Evolutionary conservation across 176 grass and related monocot genomes (phyloP), one percentile per base, ranked within the genome.

Genomic region (Poa pratensis): DNA sequence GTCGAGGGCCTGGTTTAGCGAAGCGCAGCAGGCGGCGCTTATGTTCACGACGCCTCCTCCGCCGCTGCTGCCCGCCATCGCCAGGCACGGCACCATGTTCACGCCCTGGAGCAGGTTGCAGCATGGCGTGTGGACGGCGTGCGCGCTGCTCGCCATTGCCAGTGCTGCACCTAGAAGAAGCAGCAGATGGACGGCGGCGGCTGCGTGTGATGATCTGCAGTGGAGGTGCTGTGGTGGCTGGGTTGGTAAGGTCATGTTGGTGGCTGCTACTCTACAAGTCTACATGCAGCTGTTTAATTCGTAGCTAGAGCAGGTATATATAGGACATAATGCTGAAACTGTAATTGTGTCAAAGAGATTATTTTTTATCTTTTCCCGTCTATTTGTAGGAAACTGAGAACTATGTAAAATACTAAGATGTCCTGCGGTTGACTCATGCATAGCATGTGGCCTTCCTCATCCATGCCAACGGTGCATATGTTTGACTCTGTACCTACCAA

Each of bases 1-100:
- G 78, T 87, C 85, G 12, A 87, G 43, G 22, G 78, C 85, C 45
- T 40, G 4, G 85, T 87, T 82, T 69, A 87, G 85, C 49, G 78
- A 82, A 24, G 71, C 43, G 86, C 86, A 87, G 79, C 86, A 87
- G 48, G 60, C 60, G 60, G 14, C 60, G 49, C 71, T 87, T 50
- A 87, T 82, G 79, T 87, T 87, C 45, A 75, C 65, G 17, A 19
- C 65, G 0, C 51, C 75, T 1, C 6, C 58, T 24, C 14, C 54
- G 7, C 18, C 72, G 12, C 16, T n/a, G 9, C 42, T n/a, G 9
- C 42, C 39, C 4, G 17, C 16, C 6, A 9, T 23, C 14, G n/a
- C 28, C 79, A 87, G 80, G 79, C 86, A 87, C 18, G 79, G 79
- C 48, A 8, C 60, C 86, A 87, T 34, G 72, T 82, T 66, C 61